Conservation (phyloP, 495 filamentous ascomycete genomes). For the Beverwykella pulmonaria region DNA sequence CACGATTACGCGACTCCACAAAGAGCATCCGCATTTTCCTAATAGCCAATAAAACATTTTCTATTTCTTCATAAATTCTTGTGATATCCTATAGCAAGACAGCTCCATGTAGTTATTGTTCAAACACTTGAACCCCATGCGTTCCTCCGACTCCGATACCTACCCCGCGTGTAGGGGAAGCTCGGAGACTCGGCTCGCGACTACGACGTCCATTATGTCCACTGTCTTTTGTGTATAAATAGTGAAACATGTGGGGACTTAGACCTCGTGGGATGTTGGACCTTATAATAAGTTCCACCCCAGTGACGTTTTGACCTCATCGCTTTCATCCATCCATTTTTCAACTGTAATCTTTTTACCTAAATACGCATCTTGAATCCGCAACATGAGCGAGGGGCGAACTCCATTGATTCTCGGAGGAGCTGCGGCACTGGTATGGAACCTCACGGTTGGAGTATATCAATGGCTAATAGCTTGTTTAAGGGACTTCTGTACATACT, state of each 20-base stretch:
- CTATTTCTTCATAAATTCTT: background rate
- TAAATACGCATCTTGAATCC: background rate
- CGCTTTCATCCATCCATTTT: background rate
- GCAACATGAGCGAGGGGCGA: background rate
- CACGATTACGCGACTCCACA: background rate
- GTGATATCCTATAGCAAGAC: background rate
- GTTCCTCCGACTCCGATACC: conserved; percentile 13
- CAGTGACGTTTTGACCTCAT: background rate
- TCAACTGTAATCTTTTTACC: background rate
- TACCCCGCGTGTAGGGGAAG: conserved; percentile 24
- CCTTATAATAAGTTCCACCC: background rate
- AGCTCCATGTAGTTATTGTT: background rate
- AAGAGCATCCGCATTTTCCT: background rate
- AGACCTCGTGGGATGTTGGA: background rate
- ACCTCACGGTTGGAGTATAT: background rate
- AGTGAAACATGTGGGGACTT: background rate
- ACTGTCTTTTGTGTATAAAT: background rate
- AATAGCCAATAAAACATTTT: background rate
- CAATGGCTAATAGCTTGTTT: background rate
- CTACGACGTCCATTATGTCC: background rate
- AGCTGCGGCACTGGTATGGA: conserved; percentile 4
- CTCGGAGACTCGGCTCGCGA: conserved; percentile 24
- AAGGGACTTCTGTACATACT: conserved; percentile 18
- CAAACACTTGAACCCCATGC: background rate
- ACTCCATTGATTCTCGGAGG: conserved; percentile 7